Evolutionary conservation across 257 asterid species (phyloP).

Genomic region (Nicotiana knightiana): DNA sequence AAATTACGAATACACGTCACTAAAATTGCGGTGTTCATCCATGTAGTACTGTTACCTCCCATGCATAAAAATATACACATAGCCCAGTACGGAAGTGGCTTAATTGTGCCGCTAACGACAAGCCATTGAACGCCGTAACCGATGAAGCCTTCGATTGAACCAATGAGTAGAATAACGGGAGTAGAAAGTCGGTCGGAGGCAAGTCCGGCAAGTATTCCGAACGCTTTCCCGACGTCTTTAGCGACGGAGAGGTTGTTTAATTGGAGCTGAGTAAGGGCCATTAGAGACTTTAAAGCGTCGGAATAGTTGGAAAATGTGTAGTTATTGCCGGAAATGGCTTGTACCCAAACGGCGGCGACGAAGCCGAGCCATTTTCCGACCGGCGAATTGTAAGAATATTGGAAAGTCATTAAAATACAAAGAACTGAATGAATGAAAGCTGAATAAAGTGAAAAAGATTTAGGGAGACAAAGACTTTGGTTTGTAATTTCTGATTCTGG

Average conservation of each 20-base stretch:
- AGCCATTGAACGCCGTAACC: conserved; percentile 99
- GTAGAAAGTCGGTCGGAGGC: conserved; percentile 87
- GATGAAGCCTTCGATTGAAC: conserved; percentile 71
- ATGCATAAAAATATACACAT: conserved; percentile 86
- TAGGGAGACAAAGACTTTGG: neutral
- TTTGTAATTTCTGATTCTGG: neutral
- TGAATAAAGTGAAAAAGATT: neutral
- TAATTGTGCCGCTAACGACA: conserved; percentile 78
- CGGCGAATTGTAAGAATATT: conserved; percentile 51
- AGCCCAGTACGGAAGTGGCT: conserved; percentile 91
- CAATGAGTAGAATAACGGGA: conserved; percentile 66
- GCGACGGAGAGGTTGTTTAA: conserved; percentile 94
- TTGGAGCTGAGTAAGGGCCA: conserved; percentile 88
- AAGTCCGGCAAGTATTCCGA: conserved; percentile 82
- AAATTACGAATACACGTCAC: conserved; percentile 89
- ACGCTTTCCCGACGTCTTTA: conserved; percentile 91
- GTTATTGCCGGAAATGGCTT: conserved; percentile 90
- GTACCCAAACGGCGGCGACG: conserved; percentile 97
- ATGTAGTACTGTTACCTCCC: conserved; percentile 98
- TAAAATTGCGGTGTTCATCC: conserved; percentile 96
- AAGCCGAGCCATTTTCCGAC: conserved; percentile 92
- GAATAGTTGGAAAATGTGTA: conserved; percentile 95
- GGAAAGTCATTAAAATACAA: conserved; percentile 31
- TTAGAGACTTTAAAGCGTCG: conserved; percentile 72
- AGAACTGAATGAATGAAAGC: too few species aligned